Evolutionary conservation across 768 basidiomycete species (phyloP).

Genomic region (Hericium rajendrae): DNA sequence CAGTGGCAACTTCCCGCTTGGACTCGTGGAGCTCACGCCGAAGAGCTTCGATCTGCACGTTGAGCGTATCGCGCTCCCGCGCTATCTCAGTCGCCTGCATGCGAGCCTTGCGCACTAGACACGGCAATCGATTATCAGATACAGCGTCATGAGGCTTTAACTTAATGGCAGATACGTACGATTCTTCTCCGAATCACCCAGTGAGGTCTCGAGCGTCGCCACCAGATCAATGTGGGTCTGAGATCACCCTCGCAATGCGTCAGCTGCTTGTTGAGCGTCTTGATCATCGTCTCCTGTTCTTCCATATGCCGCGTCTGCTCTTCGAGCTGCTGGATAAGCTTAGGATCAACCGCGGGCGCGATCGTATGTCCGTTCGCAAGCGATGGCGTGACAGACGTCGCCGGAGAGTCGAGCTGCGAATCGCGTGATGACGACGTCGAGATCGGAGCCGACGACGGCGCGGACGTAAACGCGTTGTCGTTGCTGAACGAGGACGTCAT

Average conservation of each 20-base stretch:
- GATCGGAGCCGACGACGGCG: constrained; percentile 42
- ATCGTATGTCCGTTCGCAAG: constrained; percentile 23
- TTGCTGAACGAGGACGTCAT: constrained; percentile 38
- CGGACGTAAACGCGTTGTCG: constrained; percentile 41
- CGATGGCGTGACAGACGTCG: constrained; percentile 29
- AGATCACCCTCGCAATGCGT: constrained; percentile 90
- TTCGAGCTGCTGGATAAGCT: constrained; percentile 50
- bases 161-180: constrained; percentile 38
- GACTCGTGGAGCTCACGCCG: constrained; percentile 68
- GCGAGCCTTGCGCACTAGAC: constrained; percentile 80
- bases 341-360: constrained; percentile 37
- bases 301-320: constrained; percentile 67
- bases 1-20: constrained; percentile 68
- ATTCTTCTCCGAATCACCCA: constrained; percentile 90
- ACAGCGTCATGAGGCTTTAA: not conserved
- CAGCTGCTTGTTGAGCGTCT: constrained; percentile 87
- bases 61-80: constrained; percentile 74
- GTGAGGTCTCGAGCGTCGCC: constrained; percentile 70
- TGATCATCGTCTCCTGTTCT: constrained; percentile 87
- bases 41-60: constrained; percentile 51
- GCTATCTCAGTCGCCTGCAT: constrained; percentile 89
- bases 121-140: not conserved
- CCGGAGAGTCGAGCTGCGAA: constrained; percentile 57
- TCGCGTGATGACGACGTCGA: constrained; percentile 59
- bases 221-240: constrained; percentile 90